These are phyloP conservation scores for Tulasnella sp. DNA, from an alignment of 768 basidiomycete species.

Conservation along the genomic window DNA sequence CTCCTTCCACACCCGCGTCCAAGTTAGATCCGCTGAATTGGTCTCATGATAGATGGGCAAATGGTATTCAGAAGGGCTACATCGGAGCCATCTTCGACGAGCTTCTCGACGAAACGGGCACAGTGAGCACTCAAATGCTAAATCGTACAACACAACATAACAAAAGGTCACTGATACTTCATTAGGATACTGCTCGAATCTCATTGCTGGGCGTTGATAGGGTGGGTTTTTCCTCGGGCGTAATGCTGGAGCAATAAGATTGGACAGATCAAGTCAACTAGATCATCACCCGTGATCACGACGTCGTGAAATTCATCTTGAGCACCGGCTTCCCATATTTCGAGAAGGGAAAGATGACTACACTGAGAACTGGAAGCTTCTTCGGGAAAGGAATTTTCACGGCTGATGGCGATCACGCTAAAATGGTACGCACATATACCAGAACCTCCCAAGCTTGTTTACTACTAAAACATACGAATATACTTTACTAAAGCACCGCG, in stretches of 20 bases:
- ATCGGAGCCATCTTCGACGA: conserved; percentile 2
- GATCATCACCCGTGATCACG: conserved; percentile 16
- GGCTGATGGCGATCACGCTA: conserved; percentile 25
- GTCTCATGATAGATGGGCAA: neutral
- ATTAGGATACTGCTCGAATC: neutral
- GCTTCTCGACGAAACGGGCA: conserved; percentile 9
- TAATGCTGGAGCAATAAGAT: neutral
- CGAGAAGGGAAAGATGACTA: conserved; percentile 19
- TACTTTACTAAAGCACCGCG: conserved; percentile 26
- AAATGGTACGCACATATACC: conserved; percentile 20
- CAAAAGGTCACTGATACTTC: too few species aligned
- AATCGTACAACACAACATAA: too few species aligned
- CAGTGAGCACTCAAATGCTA: neutral
- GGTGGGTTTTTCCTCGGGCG: neutral
- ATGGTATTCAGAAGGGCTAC: conserved; percentile 4
- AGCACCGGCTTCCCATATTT: conserved; percentile 18
- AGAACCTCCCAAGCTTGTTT: neutral
- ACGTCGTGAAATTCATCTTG: conserved; percentile 11
- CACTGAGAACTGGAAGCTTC: conserved; percentile 23
- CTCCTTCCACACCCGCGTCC: too few species aligned
- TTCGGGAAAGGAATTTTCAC: conserved; percentile 30
- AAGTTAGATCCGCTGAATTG: neutral
- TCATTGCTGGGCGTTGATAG: neutral
- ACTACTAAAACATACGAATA: too few species aligned
- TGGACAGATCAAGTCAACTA: neutral